Conservation (phyloP, 2,329 filamentous ascomycete species). For the Hypoxylon sp. region DNA sequence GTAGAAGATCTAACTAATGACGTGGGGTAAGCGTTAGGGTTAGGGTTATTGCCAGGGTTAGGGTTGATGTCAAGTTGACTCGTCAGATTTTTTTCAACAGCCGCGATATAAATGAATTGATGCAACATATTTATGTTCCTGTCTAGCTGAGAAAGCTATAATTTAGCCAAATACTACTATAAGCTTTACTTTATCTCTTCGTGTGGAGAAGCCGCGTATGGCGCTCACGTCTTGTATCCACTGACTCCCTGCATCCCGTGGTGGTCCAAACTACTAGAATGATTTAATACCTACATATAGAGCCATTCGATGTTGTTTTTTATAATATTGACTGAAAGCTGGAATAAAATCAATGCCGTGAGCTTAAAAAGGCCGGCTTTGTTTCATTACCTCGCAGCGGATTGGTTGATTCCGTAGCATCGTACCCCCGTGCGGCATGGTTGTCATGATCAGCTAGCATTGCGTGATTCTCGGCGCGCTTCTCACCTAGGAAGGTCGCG, state of each 20-base stretch:
- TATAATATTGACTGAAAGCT: background rate
- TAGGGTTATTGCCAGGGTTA: no score
- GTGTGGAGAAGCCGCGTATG: background rate
- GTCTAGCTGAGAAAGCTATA: conserved; percentile 4
- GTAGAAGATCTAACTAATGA: conserved; percentile 3
- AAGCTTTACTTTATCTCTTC: no score
- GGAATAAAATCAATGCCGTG: background rate
- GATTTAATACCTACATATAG: background rate
- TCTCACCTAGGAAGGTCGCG: conserved; percentile 43
- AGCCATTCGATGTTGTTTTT: background rate
- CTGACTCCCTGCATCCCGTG: background rate
- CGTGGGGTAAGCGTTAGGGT: background rate
- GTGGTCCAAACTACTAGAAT: background rate
- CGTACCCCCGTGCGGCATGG: conserved; percentile 31
- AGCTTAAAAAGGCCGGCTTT: background rate
- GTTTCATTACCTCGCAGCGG: conserved; percentile 6
- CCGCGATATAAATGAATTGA: conserved; percentile 14
- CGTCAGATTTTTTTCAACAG: conserved; percentile 26
- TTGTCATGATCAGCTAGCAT: conserved; percentile 40
- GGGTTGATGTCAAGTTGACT: background rate
- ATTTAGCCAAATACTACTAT: background rate
- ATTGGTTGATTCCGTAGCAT: conserved; percentile 36
- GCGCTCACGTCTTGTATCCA: background rate
- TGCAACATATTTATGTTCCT: conserved; percentile 13
- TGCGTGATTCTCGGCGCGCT: conserved; percentile 45